Base-by-base conservation (phyloP, 1,284 basidiomycete genomes). In the Cystobasidium slooffiae region DNA sequence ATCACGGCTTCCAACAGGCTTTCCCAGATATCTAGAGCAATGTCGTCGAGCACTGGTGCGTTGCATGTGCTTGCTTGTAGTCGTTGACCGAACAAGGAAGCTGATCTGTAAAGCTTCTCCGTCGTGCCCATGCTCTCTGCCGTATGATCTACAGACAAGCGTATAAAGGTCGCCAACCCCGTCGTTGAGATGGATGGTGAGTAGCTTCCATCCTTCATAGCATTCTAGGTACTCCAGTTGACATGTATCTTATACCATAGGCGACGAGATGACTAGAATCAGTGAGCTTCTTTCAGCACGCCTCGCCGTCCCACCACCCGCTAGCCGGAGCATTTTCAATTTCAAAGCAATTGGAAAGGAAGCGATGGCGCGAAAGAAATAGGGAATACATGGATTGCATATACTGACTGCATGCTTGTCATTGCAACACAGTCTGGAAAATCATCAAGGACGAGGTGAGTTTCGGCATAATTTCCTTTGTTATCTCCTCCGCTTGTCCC, bases 391-490 rank as follows among this genome's bases (percentile, higher is more conserved):
- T n/a, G 46, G 22, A 5, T 12, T 31, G 31, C 9, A 59, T 16
- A 2, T 37, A 39, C 39, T 14, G 24, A 39, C 56, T 59, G 3
- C 24, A 16, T 61, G 16, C 22, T 63, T 22, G 20, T 12, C 46
- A 47, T 37, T n/a, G 6, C 24, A 24, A n/a, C 47, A 16, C 70
- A 73, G 70, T 97, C 83, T 97, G 95, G 95, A 93, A 97, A 87
- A 97, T 96, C 87, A 97, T 98, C 82, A 88, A 93, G 74, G 91
- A 97, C 80, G 93, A 97, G 87, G 92, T 93, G 75, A 72, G 64
- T 14, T 86, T 83, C 24, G 24, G 47, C 72, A 56, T 47, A 58
- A 51, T 47, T 63, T 22, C 47, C 43, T 47, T 49, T 41, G 47
- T 24, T 41, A 43, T 56, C 24, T 37, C 43, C 31, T 56, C 22